Evolutionary conservation across 371 early-diverging fungal genomes (phyloP).

Genomic region (Lichtheimia ornata): DNA sequence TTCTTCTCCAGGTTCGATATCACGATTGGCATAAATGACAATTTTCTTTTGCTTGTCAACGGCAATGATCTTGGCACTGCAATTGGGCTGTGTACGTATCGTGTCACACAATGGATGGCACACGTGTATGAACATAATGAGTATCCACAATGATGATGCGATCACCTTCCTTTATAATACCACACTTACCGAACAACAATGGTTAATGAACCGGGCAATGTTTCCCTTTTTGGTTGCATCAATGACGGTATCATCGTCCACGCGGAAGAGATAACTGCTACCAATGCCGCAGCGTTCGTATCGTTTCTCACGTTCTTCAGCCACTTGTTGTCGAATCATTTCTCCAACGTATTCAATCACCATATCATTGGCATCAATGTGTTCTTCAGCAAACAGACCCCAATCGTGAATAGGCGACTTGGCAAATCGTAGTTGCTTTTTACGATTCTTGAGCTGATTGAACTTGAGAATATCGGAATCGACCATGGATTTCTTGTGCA

Average conservation of each 20-base stretch:
- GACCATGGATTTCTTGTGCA: conserved; percentile 42
- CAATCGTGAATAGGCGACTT: conserved; percentile 94
- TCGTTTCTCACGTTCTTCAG: conserved; percentile 91
- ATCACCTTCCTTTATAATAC: neutral
- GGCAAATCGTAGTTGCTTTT: conserved; percentile 86
- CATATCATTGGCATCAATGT: conserved; percentile 89
- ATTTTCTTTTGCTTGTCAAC: conserved; percentile 90
- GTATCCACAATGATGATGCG: neutral
- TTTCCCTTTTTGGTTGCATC: conserved; percentile 99
- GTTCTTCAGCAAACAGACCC: conserved; percentile 94
- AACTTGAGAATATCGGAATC: conserved; percentile 80
- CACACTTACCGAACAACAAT: conserved; percentile 87
- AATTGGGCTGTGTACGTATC: conserved; percentile 92
- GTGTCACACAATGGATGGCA: neutral
- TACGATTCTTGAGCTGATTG: conserved; percentile 87
- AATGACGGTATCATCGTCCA: conserved; percentile 94
- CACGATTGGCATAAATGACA: conserved; percentile 87
- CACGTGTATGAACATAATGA: neutral
- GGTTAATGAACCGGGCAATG: conserved; percentile 97
- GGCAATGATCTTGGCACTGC: conserved; percentile 90
- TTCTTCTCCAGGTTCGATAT: conserved; percentile 94
- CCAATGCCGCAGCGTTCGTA: conserved; percentile 94
- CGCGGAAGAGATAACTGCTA: conserved; percentile 93
- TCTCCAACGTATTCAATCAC: conserved; percentile 99
- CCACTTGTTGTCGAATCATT: conserved; percentile 92